Base-by-base conservation (phyloP, 306 rosid genomes). In the Vigna unguiculata region DNA sequence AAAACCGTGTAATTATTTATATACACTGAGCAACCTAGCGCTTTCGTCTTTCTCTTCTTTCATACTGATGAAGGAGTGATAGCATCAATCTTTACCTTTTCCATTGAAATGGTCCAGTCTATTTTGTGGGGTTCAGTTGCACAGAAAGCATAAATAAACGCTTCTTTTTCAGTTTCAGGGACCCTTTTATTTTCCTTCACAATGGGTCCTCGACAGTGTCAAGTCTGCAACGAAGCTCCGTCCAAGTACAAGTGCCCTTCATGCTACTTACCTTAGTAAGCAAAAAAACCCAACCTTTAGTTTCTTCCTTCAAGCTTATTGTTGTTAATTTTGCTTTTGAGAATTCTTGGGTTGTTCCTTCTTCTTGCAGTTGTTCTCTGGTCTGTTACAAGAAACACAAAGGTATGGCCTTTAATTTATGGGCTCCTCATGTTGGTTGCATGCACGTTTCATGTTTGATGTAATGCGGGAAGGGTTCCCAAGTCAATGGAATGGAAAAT, bases 171-270 rank as follows among this genome's bases (percentile, higher is more conserved):
- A 2, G 12, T 69, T 48, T 2, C 61, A 21, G 61, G 34, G 63
- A 11, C 17, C 63, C 48, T 58, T 58, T 49, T 3, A 3, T 43
- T 43, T 43, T 12, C 17, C 28, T 75, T 48, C 38, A 22, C 43
- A 34, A 91, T 90, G 95, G 91, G 91, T 72, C 88, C 89, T 86
- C 87, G 80, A 51, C 81, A 82, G 55, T 93, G 98, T 75, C 89
- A 82, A 80, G 83, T 91, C 57, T 93, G 98, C 88, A 84, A 79
- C 60, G 78, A 85, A 77, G 90, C 87, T 36, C 93, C 54, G 59
- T 91, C 91, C 53, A 93, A 93, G 69, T 91, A 91, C 83, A 93
- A 91, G 83, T 93, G 97, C 69, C 96, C 98, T 71, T 85, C 82
- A 1, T 93, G 98, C 80, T 81, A 86, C 25, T 59, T 75, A 15